Base-by-base conservation (phyloP, 1,284 basidiomycete genomes). In the Ceratobasidium sp. region DNA sequence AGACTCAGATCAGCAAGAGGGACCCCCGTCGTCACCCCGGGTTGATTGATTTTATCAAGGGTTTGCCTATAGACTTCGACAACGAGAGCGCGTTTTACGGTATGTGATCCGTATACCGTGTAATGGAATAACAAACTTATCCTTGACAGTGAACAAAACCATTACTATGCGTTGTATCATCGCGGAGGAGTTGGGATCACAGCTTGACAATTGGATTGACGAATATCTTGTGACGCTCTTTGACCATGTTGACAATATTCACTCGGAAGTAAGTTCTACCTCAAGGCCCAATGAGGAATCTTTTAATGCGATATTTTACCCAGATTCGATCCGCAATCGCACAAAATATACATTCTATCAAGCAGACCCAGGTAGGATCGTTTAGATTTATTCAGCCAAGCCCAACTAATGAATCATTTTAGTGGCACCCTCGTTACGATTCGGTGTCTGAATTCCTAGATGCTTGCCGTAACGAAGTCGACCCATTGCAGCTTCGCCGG, bases 21-120 rank as follows among this genome's bases (percentile, higher is more conserved):
- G 96, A 99, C 80, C 95, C 94, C 42, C 89, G 95, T 32, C 87
- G 96, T 22, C 89, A 88, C 74, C 82, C 87, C 70, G 85, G 87
- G 2, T 79, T 99, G 31, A 82, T 97, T 38, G 84, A 92, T 73
- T 97, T 92, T 86, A 86, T 96, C 69, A 77, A 91, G 34, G 82
- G 84, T n/a, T 81, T 92, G 7, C 87, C 87, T 2, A 81, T 93
- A 1, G 93, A 96, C 72, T 93, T 95, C 75, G 87, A 89, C 67
- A 85, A 89, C 73, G 87, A 91, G 75, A 92, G 88, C 38, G 87
- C 89, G 6, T 92, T 92, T 76, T 82, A 84, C 68, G 89, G 90
- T 90, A 79, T 76, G 85, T 80, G 32, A 3, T 29, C 47, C 52
- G 35, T 34, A 49, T 27, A 32, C 31, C 60, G 31, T 49, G 55